Evolutionary conservation across 208 protist genomes (phyloP).

Genomic region (Porcisia hertigi): DNA sequence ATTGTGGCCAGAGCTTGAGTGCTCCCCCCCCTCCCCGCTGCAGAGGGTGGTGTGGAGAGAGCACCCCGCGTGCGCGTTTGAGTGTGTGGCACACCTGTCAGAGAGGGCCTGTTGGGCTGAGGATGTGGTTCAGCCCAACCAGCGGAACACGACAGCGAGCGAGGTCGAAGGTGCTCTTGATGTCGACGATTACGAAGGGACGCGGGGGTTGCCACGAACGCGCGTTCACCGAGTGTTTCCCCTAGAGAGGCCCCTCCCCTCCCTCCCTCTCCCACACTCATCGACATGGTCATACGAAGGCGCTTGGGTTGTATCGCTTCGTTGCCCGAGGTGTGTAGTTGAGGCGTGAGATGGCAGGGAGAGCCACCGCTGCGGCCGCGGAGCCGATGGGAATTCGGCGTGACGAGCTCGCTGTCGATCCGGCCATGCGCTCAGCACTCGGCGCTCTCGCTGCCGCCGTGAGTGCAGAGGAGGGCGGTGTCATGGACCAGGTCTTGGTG

Average conservation of each 20-base stretch:
- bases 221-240: not conserved
- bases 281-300: slow-evolving; percentile 14
- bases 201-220: not conserved
- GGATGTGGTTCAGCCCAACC: not conserved
- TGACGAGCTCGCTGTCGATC: not conserved
- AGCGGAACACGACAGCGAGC: not conserved
- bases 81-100: too few species aligned
- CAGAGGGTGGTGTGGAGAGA: too few species aligned
- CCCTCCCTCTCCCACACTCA: not conserved
- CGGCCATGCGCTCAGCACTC: not conserved
- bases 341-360: slow-evolving; percentile 30
- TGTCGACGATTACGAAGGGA: not conserved
- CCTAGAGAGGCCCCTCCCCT: too few species aligned
- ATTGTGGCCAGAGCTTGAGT: too few species aligned
- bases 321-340: slow-evolving; percentile 19
- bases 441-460: not conserved
- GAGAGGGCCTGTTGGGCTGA: not conserved
- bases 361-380: not conserved
- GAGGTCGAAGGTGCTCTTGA: not conserved
- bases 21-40: too few species aligned
- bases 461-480: slow-evolving; percentile 4
- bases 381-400: not conserved
- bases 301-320: slow-evolving; percentile 22
- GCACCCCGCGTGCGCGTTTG: too few species aligned
- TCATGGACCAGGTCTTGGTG: slow-evolving; percentile 6